phyloP scores from a whole-genome alignment of 441 rosid genomes.

The Populus hybrid region DNA sequence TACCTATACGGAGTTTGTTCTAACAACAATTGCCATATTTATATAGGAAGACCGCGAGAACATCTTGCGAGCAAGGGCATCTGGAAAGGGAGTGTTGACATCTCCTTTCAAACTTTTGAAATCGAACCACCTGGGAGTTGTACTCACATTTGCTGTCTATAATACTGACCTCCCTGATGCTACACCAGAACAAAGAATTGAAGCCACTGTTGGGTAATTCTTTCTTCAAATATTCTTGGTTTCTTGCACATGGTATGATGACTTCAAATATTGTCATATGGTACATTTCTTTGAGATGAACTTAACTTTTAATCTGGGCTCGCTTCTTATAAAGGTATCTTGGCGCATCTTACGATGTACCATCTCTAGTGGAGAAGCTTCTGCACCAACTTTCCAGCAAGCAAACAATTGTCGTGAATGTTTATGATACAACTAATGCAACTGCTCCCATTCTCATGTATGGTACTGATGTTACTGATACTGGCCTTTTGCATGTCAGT shows the following conservation, averaged over 20 bases:
- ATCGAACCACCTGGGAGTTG: slow-evolving; percentile 89
- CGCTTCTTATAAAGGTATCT: slow-evolving; percentile 54
- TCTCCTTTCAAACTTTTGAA: slow-evolving; percentile 95
- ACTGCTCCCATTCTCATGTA: slow-evolving; percentile 76
- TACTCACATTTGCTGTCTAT: slow-evolving; percentile 92
- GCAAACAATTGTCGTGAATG: slow-evolving; percentile 84
- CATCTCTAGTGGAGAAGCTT: slow-evolving; percentile 95
- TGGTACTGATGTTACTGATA: slow-evolving; percentile 66
- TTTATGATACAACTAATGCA: slow-evolving; percentile 80
- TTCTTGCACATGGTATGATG: slow-evolving; percentile 9
- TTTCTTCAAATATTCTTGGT: slow-evolving; percentile 6
- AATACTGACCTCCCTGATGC: slow-evolving; percentile 64
- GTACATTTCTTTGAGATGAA: not conserved
- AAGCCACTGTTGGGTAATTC: slow-evolving; percentile 78
- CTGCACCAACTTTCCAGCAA: slow-evolving; percentile 96
- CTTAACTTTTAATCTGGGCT: slow-evolving; percentile 12
- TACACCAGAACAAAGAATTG: slow-evolving; percentile 65
- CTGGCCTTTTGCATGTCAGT: slow-evolving; percentile 61
- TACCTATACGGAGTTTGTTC: slow-evolving; percentile 16
- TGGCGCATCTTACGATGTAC: slow-evolving; percentile 95
- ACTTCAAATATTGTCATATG: not conserved
- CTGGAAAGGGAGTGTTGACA: slow-evolving; percentile 95
- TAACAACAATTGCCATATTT: slow-evolving; percentile 16
- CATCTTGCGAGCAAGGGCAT: slow-evolving; percentile 88
- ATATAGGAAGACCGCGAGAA: slow-evolving; percentile 91